Evolutionary conservation across 768 basidiomycete species (phyloP).

Genomic region (Russula vinacea): DNA sequence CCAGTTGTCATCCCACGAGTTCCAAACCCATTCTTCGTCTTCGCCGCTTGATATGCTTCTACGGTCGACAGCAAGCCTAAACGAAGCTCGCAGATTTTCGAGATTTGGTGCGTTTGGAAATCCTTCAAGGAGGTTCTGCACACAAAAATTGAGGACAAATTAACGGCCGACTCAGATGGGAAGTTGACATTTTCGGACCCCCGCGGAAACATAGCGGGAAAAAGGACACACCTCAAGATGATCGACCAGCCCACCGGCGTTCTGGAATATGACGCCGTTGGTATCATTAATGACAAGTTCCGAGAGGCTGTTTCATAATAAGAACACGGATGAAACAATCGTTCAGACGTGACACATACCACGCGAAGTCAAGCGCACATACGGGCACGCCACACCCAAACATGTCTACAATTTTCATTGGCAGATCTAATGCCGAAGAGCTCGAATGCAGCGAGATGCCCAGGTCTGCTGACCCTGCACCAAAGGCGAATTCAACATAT

Average conservation of each 20-base stretch:
- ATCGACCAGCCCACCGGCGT: conserved; percentile 61
- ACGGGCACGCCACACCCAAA: conserved; percentile 96
- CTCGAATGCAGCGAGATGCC: conserved; percentile 90
- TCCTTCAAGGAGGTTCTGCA: conserved; percentile 24
- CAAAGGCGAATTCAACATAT: not conserved
- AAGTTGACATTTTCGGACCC: conserved; percentile 2
- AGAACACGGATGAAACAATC: not conserved
- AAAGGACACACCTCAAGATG: conserved; percentile 60
- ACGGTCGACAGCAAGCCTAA: conserved; percentile 12
- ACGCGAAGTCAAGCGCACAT: conserved; percentile 81
- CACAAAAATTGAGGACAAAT: not conserved
- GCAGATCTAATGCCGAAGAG: conserved; percentile 86
- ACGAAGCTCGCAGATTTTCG: conserved; percentile 20
- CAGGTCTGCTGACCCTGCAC: conserved; percentile 80
- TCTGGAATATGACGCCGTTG: conserved; percentile 80
- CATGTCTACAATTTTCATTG: conserved; percentile 99
- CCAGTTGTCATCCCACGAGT: conserved; percentile 31
- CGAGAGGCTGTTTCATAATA: conserved; percentile 51
- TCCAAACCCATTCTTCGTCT: conserved; percentile 23
- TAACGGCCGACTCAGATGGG: conserved; percentile 1
- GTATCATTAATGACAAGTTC: conserved; percentile 83
- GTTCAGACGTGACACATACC: conserved; percentile 48
- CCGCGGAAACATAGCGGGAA: conserved; percentile 11
- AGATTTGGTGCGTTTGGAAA: conserved; percentile 23
- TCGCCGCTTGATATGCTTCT: conserved; percentile 5